phyloP scores from a whole-genome alignment of 2,329 filamentous ascomycete genomes.

The Rugonectria rugulosa region DNA sequence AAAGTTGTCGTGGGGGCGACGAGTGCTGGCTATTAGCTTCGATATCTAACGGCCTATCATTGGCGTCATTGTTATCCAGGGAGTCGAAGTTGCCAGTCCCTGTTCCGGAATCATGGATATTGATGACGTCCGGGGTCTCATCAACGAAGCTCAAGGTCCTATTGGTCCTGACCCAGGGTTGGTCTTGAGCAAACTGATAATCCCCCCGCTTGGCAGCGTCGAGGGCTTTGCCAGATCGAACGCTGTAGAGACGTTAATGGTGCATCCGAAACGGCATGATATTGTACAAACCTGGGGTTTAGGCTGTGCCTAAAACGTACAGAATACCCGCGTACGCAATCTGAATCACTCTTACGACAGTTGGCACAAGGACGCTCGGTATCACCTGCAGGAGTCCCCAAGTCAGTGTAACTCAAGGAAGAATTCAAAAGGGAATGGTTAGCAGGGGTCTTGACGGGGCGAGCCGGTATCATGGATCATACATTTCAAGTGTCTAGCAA shows the following conservation, averaged over 20 bases:
- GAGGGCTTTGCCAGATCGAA: slow-evolving; percentile 26
- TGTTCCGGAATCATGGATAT: slow-evolving; percentile 34
- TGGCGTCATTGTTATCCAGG: slow-evolving; percentile 12
- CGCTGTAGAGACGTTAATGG: slow-evolving; percentile 19
- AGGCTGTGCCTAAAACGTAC: slow-evolving; percentile 40
- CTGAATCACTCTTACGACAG: slow-evolving; percentile 36
- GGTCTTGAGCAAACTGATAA: slow-evolving; percentile 36
- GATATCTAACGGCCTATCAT: slow-evolving; percentile 2
- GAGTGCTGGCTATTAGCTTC: slow-evolving; percentile 20
- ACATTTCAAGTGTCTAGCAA: slow-evolving; percentile 36
- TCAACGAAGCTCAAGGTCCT: slow-evolving; percentile 39
- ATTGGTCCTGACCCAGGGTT: slow-evolving; percentile 40
- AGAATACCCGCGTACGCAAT: slow-evolving; percentile 39
- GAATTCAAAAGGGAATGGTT: not conserved
- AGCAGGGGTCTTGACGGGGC: not conserved
- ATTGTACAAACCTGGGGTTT: slow-evolving; percentile 35
- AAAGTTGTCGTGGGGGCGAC: slow-evolving; percentile 13
- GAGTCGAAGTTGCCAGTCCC: slow-evolving; percentile 22
- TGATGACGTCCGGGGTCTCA: slow-evolving; percentile 40
- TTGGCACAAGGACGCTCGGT: slow-evolving; percentile 34
- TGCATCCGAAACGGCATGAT: not conserved
- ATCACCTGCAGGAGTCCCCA: slow-evolving; percentile 29
- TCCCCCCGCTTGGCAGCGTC: slow-evolving; percentile 26
- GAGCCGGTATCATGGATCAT: not conserved
- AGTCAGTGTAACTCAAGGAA: not conserved